Evolutionary conservation across 495 filamentous ascomycete genomes (phyloP).

Genomic region (Talaromyces proteolyticus): DNA sequence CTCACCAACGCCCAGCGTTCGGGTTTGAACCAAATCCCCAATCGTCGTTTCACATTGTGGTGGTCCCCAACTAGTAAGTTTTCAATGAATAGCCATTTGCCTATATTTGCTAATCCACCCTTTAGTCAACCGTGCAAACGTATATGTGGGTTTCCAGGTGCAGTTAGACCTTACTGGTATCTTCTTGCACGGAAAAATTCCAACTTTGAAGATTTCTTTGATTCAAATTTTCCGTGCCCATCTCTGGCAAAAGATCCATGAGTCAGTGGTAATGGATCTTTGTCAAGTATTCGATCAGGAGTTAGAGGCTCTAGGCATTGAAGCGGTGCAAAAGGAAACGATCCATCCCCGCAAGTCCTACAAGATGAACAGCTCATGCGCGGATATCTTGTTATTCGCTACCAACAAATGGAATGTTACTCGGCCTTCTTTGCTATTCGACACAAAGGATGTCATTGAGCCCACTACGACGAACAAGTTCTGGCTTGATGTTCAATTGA

Average conservation of each 20-base stretch:
- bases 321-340: conserved; percentile 98
- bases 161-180: conserved; percentile 98
- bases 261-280: conserved; percentile 98
- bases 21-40: conserved; percentile 98
- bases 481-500: conserved; percentile 97
- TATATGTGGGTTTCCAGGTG: conserved; percentile 91
- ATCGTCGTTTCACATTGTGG: conserved; percentile 98
- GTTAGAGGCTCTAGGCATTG: conserved; percentile 90
- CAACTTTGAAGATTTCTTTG: conserved; percentile 94
- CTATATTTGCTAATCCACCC: no score
- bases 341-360: conserved; percentile 99
- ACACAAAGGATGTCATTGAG: conserved; percentile 95
- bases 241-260: conserved; percentile 99
- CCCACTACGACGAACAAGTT: conserved; percentile 97
- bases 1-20: conserved; percentile 97
- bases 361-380: conserved; percentile 99
- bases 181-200: conserved; percentile 99
- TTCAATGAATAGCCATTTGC: no score
- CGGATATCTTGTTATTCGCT: conserved; percentile 95
- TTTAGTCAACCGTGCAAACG: conserved; percentile 51
- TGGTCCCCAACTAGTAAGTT: conserved; percentile 93
- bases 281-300: conserved; percentile 99
- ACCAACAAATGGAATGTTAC: conserved; percentile 99
- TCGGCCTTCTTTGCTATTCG: conserved; percentile 84
- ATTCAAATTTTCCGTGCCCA: conserved; percentile 99